phyloP scores from a whole-genome alignment of 305 asterid genomes.

The Fraxinus xanthoxyloides region DNA sequence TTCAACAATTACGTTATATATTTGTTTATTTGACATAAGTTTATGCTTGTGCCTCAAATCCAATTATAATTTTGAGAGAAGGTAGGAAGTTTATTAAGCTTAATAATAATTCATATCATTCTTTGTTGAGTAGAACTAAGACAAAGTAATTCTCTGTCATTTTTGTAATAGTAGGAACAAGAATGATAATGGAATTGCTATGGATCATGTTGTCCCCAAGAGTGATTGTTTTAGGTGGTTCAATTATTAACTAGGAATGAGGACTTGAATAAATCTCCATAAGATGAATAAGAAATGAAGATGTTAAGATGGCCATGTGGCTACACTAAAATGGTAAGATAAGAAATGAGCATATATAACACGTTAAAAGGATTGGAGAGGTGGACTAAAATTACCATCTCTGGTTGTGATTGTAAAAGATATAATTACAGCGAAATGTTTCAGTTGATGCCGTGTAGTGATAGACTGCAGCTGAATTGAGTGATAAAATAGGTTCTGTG shows the following conservation, averaged over 20 bases:
- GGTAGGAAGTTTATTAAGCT: constrained; percentile 4
- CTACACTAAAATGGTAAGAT: not conserved
- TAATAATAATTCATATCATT: constrained; percentile 1
- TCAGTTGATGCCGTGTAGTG: not conserved
- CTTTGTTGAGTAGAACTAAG: not conserved
- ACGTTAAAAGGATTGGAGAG: not conserved
- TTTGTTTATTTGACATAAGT: not conserved
- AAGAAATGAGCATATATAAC: not conserved
- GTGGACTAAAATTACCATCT: not conserved
- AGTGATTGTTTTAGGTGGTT: not conserved
- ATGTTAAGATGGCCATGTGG: not conserved
- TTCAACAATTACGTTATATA: not conserved
- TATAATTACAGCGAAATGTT: not conserved
- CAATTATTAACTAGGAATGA: not conserved
- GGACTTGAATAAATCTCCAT: not conserved
- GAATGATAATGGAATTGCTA: not conserved
- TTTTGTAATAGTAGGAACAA: not conserved
- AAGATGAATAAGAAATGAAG: not conserved
- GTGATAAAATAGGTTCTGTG: not conserved
- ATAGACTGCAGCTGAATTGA: not conserved
- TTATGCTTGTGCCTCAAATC: constrained; percentile 8
- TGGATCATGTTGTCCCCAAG: not conserved
- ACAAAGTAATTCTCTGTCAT: not conserved
- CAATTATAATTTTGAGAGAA: constrained; percentile 13
- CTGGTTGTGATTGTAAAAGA: not conserved